Base-by-base conservation (phyloP, 805 yeast genomes). In the Kodamaea lidongshanica region DNA sequence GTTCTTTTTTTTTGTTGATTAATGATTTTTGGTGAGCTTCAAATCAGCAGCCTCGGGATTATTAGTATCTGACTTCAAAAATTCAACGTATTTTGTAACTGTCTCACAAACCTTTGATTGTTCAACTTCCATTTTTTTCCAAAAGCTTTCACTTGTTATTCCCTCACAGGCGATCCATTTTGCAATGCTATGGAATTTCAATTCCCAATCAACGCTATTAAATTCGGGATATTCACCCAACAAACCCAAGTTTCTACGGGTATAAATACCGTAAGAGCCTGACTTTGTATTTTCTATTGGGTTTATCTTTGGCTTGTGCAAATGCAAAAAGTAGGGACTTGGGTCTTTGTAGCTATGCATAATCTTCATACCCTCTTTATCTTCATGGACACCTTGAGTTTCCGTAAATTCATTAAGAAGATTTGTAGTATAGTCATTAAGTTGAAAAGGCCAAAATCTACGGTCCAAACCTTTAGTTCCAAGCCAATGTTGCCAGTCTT, bases 401-500 rank as follows among this genome's bases (percentile, higher is more conserved):
- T n/a, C n/a, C n/a, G n/a, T n/a, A 23, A 45, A 45, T 23, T 45
- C 35, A 10, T 34, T 22, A 13, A 34, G 23, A 15, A 45, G 34
- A 3, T 25, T 23, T 7, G 19, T 32, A 12, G 54, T 34, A 23
- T 21, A 33, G 7, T 31, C 28, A 12, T 37, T 40, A 13, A 40
- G 29, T 22, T 48, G 51, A 34, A 27, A 41, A 11, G 40, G 42
- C 28, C 38, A 32, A 24, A 47, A 21, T 24, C 52, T 32, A 17
- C 42, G 29, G 33, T 48, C 53, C 26, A 27, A 11, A 7, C 34
- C 35, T 14, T 44, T 45, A 2, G 10, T 14, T 8, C 11, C 20
- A 13, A 59, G 44, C 54, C 56, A 60, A 7, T 32, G 22, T 25
- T 44, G 36, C 63, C 65, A 60, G 14, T 46, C 48, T 7, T 30